Conservation (phyloP, 2,329 filamentous ascomycete species). For the Hortaea sp. region DNA sequence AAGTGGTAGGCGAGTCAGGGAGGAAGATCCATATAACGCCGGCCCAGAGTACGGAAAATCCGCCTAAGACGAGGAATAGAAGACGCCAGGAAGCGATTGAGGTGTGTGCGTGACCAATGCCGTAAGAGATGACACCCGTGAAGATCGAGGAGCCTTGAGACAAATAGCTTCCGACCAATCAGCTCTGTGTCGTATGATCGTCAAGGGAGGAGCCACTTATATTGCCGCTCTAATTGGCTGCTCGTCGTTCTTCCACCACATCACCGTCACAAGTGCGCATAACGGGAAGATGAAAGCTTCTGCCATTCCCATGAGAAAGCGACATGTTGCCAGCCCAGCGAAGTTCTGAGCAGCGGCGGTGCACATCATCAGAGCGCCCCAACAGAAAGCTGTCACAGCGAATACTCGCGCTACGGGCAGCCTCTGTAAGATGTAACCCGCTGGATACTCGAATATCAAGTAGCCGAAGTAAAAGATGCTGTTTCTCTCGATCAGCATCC, state of each 20-base stretch:
- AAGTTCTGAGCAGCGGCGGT: constrained; percentile 30
- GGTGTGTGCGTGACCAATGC: constrained; percentile 23
- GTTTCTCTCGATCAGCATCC: too few species aligned
- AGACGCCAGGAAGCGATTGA: constrained; percentile 12
- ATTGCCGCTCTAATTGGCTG: constrained; percentile 32
- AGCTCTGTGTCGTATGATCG: constrained; percentile 14
- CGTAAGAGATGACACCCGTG: not conserved
- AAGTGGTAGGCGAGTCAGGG: constrained; percentile 42
- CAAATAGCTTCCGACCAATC: constrained; percentile 57
- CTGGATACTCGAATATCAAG: constrained; percentile 31
- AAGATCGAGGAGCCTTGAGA: constrained; percentile 29
- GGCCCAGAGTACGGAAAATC: constrained; percentile 1
- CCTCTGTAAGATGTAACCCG: constrained; percentile 30
- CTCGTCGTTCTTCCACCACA: constrained; percentile 5
- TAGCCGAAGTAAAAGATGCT: constrained; percentile 36
- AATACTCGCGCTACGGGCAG: constrained; percentile 18
- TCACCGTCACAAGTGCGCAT: constrained; percentile 17
- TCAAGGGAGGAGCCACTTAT: constrained; percentile 22
- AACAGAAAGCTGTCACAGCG: constrained; percentile 29
- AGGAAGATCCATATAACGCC: constrained; percentile 27
- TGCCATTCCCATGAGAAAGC: constrained; percentile 44
- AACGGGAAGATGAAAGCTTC: constrained; percentile 15
- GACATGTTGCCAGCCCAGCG: constrained; percentile 34
- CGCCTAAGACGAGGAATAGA: constrained; percentile 1
- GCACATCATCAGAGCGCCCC: constrained; percentile 27